These are phyloP conservation scores for Beta lomatogona DNA, from an alignment of 179 eudicot genomes.

Conservation along the genomic window DNA sequence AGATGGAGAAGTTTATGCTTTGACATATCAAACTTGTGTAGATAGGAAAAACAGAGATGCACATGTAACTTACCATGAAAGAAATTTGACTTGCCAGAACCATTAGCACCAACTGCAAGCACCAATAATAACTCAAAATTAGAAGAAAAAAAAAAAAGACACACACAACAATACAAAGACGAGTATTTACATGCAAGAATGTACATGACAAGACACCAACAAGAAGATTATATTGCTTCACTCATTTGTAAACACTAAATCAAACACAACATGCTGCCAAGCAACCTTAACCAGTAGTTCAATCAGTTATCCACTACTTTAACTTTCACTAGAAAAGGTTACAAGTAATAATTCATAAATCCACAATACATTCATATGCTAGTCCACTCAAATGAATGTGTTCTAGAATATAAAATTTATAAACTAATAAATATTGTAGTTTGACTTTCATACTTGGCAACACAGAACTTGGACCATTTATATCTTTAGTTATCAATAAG, in stretches of 20 bases:
- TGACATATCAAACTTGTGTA: neutral
- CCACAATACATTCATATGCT: neutral
- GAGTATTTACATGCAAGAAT: neutral
- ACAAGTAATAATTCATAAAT: neutral
- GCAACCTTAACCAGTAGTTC: neutral
- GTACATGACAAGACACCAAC: neutral
- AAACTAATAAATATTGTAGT: neutral
- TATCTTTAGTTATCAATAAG: no score
- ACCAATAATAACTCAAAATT: neutral
- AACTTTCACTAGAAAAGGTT: neutral
- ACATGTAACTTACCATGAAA: constrained; percentile 72
- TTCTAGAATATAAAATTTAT: neutral
- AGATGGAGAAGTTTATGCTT: constrained; percentile 1
- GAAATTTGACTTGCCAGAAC: constrained; percentile 98
- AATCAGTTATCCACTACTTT: neutral
- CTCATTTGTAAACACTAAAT: neutral
- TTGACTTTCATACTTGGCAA: no score
- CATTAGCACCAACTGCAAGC: constrained; percentile 97
- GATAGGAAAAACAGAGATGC: neutral
- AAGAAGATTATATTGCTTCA: neutral
- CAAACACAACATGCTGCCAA: neutral
- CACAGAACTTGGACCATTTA: no score
- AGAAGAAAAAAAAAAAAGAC: constrained; percentile 15
- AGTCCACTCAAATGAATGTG: neutral
- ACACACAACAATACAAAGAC: constrained; percentile 3